Conservation (phyloP, 345 rosid species). For the Chamaenerion angustifolium region DNA sequence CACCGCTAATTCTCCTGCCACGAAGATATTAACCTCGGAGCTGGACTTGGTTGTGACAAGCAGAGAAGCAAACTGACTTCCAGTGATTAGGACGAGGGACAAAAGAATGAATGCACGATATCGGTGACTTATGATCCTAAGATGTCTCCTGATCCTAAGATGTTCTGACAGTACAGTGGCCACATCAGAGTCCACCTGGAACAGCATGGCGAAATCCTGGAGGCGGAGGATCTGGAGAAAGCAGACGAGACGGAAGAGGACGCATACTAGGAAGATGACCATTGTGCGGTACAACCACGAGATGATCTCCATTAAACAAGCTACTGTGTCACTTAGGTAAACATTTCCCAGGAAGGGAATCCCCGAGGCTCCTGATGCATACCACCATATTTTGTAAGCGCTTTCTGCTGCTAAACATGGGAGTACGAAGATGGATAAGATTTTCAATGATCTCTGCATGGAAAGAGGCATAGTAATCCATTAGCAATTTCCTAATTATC, state of each 20-base stretch:
- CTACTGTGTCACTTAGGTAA: conserved; percentile 56
- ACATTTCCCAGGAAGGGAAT: conserved; percentile 81
- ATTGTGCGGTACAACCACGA: conserved; percentile 90
- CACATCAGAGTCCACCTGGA: conserved; percentile 67
- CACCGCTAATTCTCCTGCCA: conserved; percentile 88
- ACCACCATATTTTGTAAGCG: conserved; percentile 96
- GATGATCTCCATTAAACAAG: conserved; percentile 67
- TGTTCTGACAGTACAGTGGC: conserved; percentile 63
- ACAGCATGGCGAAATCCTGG: conserved; percentile 68
- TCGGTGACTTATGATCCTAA: conserved; percentile 84
- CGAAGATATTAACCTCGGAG: conserved; percentile 38
- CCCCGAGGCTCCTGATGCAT: conserved; percentile 80
- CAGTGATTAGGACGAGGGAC: conserved; percentile 58
- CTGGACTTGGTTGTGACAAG: conserved; percentile 45
- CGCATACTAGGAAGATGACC: conserved; percentile 68
- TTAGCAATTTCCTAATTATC: not conserved
- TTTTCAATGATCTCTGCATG: conserved; percentile 67
- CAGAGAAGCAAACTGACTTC: conserved; percentile 76
- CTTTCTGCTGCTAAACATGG: conserved; percentile 66
- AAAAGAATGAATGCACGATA: conserved; percentile 51
- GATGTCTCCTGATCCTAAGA: conserved; percentile 65
- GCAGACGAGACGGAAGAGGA: conserved; percentile 77
- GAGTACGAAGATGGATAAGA: conserved; percentile 52
- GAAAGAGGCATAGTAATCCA: conserved; percentile 1
- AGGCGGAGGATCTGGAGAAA: conserved; percentile 86